Conservation (phyloP, 164 flowering plant genomes). For the Umbellularia californica region DNA sequence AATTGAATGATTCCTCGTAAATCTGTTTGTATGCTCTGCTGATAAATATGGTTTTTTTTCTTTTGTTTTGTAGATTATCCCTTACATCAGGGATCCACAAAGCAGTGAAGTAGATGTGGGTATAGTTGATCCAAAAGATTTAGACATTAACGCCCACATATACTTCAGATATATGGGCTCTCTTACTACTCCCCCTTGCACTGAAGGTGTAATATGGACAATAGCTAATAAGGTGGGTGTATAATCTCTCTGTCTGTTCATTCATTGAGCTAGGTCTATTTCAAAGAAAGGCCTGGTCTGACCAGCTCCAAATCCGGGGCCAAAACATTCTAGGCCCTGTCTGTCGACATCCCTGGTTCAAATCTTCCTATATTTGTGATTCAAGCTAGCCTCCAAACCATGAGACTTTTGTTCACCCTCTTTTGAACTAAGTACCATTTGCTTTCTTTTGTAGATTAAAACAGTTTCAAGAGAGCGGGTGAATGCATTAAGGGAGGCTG, state of each 20-base stretch:
- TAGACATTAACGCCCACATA: constrained; percentile 40
- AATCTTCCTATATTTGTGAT: too few species aligned
- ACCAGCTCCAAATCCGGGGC: too few species aligned
- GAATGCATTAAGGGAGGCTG: constrained; percentile 37
- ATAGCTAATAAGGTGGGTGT: constrained; percentile 40
- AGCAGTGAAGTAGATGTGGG: constrained; percentile 23
- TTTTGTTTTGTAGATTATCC: constrained; percentile 29
- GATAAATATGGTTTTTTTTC: neutral
- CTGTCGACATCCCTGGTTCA: too few species aligned
- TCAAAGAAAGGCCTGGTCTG: too few species aligned
- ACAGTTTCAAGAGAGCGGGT: constrained; percentile 70
- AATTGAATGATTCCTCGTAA: too few species aligned
- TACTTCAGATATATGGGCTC: constrained; percentile 37
- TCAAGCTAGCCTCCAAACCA: too few species aligned
- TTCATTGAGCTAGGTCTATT: too few species aligned
- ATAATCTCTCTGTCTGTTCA: too few species aligned
- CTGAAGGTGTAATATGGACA: constrained; percentile 26
- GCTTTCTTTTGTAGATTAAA: constrained; percentile 35
- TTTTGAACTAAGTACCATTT: too few species aligned
- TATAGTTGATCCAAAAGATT: constrained; percentile 43
- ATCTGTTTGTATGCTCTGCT: too few species aligned
- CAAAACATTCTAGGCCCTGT: too few species aligned
- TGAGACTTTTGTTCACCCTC: too few species aligned
- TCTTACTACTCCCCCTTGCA: constrained; percentile 72
- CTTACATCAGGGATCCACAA: constrained; percentile 19